Conservation (phyloP, 208 protist genomes). For the Leishmania tropica region DNA sequence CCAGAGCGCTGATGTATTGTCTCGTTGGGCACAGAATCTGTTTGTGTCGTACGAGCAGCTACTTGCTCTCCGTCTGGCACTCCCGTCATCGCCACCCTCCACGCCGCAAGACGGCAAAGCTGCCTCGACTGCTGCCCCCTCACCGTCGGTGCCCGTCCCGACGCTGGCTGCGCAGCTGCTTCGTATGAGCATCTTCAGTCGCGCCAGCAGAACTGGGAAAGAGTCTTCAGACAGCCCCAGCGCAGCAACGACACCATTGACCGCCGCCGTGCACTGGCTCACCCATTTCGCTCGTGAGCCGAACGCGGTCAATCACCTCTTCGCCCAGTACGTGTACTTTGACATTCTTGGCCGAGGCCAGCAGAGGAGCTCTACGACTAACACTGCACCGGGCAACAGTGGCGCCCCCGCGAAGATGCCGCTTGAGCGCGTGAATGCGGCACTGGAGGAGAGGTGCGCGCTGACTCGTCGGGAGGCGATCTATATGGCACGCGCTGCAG, state of each 20-base stretch:
- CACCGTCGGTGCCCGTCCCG: background rate
- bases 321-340: conserved; percentile 15
- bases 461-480: conserved; percentile 9
- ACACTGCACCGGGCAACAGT: background rate
- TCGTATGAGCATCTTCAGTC: background rate
- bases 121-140: background rate
- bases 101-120: background rate
- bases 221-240: background rate
- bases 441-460: background rate
- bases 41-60: conserved; percentile 15
- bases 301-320: conserved; percentile 9
- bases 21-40: conserved; percentile 9
- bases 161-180: conserved; percentile 8
- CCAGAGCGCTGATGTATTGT: background rate
- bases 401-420: background rate
- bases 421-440: background rate
- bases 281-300: conserved; percentile 7
- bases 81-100: background rate
- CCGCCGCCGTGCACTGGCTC: conserved; percentile 9
- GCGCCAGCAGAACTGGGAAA: background rate
- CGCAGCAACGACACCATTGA: background rate
- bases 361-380: background rate
- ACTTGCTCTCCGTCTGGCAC: conserved; percentile 5
- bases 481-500: conserved; percentile 5
- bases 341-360: conserved; percentile 5